Percentiles rank a stretch among this genome's conserved stretches.
Evolutionary conservation across 345 rosid genomes (phyloP).

Genomic region (Heritiera fomes): DNA sequence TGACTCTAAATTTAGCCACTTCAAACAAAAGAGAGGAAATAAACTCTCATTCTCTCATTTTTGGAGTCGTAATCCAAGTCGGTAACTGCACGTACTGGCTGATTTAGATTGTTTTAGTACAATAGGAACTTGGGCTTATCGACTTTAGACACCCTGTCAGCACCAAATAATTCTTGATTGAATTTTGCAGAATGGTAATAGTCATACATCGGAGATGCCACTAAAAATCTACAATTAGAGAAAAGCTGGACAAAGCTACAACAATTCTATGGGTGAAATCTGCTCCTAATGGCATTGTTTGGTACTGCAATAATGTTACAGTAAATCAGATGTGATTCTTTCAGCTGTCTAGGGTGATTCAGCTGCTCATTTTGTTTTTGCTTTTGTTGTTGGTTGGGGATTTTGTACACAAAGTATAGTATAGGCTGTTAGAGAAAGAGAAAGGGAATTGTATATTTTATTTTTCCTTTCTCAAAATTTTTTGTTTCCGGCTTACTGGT

Average conservation of each 20-base stretch:
- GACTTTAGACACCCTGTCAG: background rate
- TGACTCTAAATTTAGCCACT: background rate
- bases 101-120: background rate
- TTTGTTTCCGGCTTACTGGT: background rate
- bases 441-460: background rate
- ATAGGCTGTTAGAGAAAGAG: too few species aligned
- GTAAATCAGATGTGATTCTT: too few species aligned
- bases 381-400: background rate
- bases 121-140: background rate
- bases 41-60: background rate
- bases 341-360: too few species aligned
- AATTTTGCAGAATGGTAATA: constrained; percentile 41
- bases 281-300: too few species aligned
- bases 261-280: too few species aligned
- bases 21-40: background rate
- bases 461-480: background rate
- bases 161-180: background rate
- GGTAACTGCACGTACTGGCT: background rate
- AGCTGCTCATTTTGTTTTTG: too few species aligned
- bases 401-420: constrained; percentile 3
- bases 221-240: constrained; percentile 58
- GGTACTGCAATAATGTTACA: too few species aligned
- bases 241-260: constrained; percentile 3
- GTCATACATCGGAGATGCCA: constrained; percentile 54
- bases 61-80: too few species aligned